These are phyloP conservation scores for Mycena haematopus DNA, from an alignment of 768 basidiomycete species.

Conservation along the genomic window DNA sequence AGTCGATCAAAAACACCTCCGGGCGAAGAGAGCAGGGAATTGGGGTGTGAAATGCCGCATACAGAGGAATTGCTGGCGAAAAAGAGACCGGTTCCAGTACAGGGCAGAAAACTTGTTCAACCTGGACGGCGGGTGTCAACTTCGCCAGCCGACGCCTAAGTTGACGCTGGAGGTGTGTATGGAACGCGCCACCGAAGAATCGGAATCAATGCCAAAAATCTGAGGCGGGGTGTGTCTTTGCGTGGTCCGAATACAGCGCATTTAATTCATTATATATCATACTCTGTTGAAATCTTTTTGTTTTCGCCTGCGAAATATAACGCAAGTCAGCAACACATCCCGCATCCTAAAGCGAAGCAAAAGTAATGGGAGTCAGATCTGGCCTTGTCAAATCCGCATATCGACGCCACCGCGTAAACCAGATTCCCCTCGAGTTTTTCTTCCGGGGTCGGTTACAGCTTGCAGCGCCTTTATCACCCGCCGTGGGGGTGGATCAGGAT, in stretches of 20 bases:
- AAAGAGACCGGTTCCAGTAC: too few species aligned
- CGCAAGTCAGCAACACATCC: neutral
- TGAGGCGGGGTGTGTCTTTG: neutral
- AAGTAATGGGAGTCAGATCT: slow-evolving; percentile 71
- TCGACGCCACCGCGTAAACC: slow-evolving; percentile 55
- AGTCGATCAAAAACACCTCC: too few species aligned
- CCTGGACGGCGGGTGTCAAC: too few species aligned
- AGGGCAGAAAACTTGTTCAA: too few species aligned
- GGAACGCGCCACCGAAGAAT: too few species aligned
- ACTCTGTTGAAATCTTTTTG: slow-evolving; percentile 12
- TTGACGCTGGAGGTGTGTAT: too few species aligned
- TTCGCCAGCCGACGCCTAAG: too few species aligned
- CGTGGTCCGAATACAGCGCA: slow-evolving; percentile 1
- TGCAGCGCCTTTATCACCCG: slow-evolving; percentile 26
- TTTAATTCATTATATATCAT: slow-evolving; percentile 26
- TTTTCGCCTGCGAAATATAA: slow-evolving; percentile 3
- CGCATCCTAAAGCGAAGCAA: neutral
- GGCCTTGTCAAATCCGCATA: slow-evolving; percentile 81
- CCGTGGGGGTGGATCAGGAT: slow-evolving; percentile 41
- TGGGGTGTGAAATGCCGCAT: too few species aligned
- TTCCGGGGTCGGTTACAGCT: slow-evolving; percentile 56
- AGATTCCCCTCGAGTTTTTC: slow-evolving; percentile 31
- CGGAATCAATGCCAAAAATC: neutral
- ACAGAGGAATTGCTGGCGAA: too few species aligned
- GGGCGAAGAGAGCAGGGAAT: too few species aligned